phyloP scores from a whole-genome alignment of 2,329 filamentous ascomycete species.

The Phoma herbarum region DNA sequence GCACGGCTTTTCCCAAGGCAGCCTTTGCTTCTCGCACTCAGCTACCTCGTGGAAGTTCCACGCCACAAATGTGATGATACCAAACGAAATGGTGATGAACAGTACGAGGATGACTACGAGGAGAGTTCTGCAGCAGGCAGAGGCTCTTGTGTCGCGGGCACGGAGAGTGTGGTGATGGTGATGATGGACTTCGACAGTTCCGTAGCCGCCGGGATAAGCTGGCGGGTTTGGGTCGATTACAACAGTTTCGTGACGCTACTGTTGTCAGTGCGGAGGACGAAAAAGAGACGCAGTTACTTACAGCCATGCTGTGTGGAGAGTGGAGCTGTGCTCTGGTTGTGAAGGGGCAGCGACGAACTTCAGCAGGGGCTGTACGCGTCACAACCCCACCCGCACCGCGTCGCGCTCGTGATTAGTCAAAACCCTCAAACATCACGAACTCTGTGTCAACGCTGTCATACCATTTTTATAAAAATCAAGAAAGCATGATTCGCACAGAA shows the following conservation, averaged over 20 bases:
- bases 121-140: slow-evolving; percentile 27
- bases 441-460: neutral
- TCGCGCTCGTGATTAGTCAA: slow-evolving; percentile 1
- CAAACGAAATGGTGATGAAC: slow-evolving; percentile 27
- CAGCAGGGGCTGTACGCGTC: neutral
- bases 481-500: neutral
- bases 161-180: slow-evolving; percentile 29
- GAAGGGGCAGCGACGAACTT: slow-evolving; percentile 1
- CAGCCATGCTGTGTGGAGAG: slow-evolving; percentile 15
- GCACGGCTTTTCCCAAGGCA: slow-evolving; percentile 37
- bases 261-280: neutral
- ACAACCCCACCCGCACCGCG: neutral
- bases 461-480: neutral
- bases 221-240: slow-evolving; percentile 28
- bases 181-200: slow-evolving; percentile 30
- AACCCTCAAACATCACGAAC: neutral
- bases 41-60: slow-evolving; percentile 39
- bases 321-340: neutral
- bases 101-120: slow-evolving; percentile 25
- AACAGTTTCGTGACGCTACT: slow-evolving; percentile 16
- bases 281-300: neutral
- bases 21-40: slow-evolving; percentile 34
- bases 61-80: slow-evolving; percentile 29
- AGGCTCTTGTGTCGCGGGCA: slow-evolving; percentile 14
- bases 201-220: slow-evolving; percentile 35